A percentile compares a stretch with the other conserved stretches of the same genome.
phyloP scores from a whole-genome alignment of 148 eudicot genomes.

The Chenopodium formosanum region DNA sequence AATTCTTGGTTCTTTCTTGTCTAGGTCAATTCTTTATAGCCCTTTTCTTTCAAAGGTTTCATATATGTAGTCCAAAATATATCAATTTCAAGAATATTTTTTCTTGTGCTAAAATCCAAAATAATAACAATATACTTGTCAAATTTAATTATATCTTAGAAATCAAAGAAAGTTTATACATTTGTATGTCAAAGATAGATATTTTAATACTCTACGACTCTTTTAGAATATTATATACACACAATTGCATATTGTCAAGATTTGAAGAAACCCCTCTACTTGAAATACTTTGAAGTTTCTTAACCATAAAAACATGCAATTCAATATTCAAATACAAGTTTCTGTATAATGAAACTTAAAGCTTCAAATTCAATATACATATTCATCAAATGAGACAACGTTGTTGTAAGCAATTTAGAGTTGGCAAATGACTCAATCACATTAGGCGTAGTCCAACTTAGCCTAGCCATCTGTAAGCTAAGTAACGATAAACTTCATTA shows the following conservation, averaged over 20 bases:
- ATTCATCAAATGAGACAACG: neutral
- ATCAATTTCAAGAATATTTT: too few species aligned
- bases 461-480: too few species aligned
- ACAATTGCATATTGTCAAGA: neutral
- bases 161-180: neutral
- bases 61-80: too few species aligned
- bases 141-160: too few species aligned
- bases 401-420: neutral
- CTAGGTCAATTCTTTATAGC: neutral
- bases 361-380: neutral
- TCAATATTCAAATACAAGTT: too few species aligned
- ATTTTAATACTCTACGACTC: too few species aligned
- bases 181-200: neutral
- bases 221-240: neutral
- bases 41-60: neutral
- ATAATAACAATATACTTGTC: too few species aligned
- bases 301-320: neutral
- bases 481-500: too few species aligned
- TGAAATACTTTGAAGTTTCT: too few species aligned
- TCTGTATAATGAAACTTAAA: neutral
- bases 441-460: neutral
- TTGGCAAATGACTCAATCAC: neutral
- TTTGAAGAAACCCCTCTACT: neutral
- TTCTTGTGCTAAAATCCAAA: too few species aligned
- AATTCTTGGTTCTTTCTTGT: neutral